phyloP scores from a whole-genome alignment of 202 grass and related monocot species.

The Zoysia matrella region DNA sequence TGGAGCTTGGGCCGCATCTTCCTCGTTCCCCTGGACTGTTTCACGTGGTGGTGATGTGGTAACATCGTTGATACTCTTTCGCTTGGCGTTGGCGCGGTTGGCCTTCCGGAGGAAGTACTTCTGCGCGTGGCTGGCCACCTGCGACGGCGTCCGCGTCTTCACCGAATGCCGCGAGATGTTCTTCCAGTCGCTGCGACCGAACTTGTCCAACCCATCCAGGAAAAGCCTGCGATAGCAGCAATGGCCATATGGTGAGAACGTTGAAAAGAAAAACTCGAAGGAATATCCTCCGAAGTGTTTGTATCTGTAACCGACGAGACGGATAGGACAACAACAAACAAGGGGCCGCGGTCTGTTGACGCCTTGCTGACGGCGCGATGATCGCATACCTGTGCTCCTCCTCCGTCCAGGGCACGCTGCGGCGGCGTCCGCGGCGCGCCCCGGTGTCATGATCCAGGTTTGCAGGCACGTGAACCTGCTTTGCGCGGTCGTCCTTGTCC shows the following conservation, averaged over 20 bases:
- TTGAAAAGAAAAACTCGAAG: background rate
- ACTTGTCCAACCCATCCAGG: conserved; percentile 77
- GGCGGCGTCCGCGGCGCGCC: conserved; percentile 33
- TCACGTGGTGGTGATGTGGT: conserved; percentile 67
- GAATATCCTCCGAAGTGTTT: too few relatives aligned
- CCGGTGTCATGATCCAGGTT: background rate
- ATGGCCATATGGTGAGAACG: background rate
- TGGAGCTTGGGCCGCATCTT: background rate
- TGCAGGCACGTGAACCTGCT: too few relatives aligned
- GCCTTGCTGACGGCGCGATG: background rate
- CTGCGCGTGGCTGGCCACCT: conserved; percentile 95
- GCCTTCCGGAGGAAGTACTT: conserved; percentile 91
- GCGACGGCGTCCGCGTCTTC: conserved; percentile 78
- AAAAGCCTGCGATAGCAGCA: conserved; percentile 52
- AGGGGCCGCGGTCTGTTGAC: too few relatives aligned
- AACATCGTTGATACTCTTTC: conserved; percentile 87
- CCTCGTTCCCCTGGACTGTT: background rate
- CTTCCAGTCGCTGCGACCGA: conserved; percentile 89
- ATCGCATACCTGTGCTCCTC: conserved; percentile 78
- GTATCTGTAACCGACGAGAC: too few relatives aligned
- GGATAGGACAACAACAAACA: too few relatives aligned
- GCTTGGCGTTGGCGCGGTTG: conserved; percentile 62
- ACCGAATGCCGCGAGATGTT: conserved; percentile 93
- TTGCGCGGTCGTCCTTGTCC: conserved; percentile 34
- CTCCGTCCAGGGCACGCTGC: conserved; percentile 85